Conservation (phyloP, 768 basidiomycete genomes). For the Suillus variegatus region DNA sequence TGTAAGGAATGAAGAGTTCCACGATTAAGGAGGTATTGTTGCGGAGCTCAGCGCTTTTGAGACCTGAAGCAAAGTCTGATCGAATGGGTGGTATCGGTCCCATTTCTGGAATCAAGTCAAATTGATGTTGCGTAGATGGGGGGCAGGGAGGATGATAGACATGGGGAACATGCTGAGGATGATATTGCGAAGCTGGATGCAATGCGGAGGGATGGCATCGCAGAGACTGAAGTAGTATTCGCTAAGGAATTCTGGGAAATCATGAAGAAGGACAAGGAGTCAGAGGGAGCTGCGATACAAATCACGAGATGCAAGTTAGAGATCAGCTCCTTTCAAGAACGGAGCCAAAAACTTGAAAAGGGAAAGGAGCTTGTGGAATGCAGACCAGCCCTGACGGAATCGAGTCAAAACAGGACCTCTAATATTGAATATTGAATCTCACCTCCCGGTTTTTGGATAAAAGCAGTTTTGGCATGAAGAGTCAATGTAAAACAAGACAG, state of each 20-base stretch:
- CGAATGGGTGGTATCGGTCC: conserved; percentile 88
- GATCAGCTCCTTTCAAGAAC: conserved; percentile 81
- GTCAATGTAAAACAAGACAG: conserved; percentile 90
- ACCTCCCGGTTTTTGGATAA: conserved; percentile 87
- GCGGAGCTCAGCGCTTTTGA: conserved; percentile 81
- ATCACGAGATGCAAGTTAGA: conserved; percentile 78
- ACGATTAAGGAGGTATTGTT: conserved; percentile 75
- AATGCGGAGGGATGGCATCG: conserved; percentile 88
- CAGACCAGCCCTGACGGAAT: conserved; percentile 76
- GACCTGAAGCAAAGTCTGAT: conserved; percentile 84
- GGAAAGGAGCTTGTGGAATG: conserved; percentile 93
- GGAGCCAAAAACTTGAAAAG: conserved; percentile 94
- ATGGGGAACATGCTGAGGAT: conserved; percentile 94
- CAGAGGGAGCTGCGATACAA: conserved; percentile 90
- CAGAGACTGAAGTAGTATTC: conserved; percentile 96
- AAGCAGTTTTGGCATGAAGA: conserved; percentile 86
- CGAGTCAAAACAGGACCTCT: conserved; percentile 10
- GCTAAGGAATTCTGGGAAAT: conserved; percentile 97
- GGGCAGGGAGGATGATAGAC: conserved; percentile 78
- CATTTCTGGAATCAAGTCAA: conserved; percentile 85
- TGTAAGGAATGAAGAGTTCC: conserved; percentile 69
- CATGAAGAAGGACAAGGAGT: conserved; percentile 93
- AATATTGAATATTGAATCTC: conserved; percentile 16
- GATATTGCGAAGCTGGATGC: conserved; percentile 96
- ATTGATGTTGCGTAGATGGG: conserved; percentile 72